A percentile compares a stretch with the other conserved stretches of the same genome.
phyloP scores from a whole-genome alignment of 2,329 filamentous ascomycete species.

The Plectosphaerella cucumerina region DNA sequence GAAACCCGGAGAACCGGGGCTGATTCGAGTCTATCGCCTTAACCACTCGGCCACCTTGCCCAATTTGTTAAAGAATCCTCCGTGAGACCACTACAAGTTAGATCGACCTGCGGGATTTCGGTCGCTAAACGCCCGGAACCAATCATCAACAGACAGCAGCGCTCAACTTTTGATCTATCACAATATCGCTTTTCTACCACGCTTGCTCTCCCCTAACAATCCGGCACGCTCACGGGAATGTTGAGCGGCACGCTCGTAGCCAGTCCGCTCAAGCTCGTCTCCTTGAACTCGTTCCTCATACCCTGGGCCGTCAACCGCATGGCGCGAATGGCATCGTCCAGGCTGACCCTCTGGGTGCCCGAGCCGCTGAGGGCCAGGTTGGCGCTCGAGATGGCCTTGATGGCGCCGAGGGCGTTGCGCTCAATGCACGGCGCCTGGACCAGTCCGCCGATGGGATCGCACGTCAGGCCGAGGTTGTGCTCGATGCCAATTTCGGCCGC shows the following conservation, averaged over 20 bases:
- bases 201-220: constrained; percentile 28
- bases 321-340: constrained; percentile 46
- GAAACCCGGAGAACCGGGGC: too few species aligned
- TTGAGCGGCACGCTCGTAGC: constrained; percentile 46
- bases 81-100: too few species aligned
- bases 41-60: too few species aligned
- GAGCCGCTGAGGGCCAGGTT: constrained; percentile 43
- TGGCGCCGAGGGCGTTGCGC: constrained; percentile 44
- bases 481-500: constrained; percentile 49
- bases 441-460: constrained; percentile 45
- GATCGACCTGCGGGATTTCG: too few species aligned
- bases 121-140: too few species aligned
- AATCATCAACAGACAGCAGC: too few species aligned
- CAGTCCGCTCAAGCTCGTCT: constrained; percentile 45
- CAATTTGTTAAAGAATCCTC: too few species aligned
- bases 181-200: too few species aligned
- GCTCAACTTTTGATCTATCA: too few species aligned
- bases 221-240: constrained; percentile 48
- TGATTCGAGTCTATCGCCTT: too few species aligned
- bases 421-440: constrained; percentile 49
- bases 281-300: constrained; percentile 50
- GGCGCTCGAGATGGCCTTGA: constrained; percentile 47
- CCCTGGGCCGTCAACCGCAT: constrained; percentile 47
- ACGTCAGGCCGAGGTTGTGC: constrained; percentile 46
- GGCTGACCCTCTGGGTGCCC: constrained; percentile 41